Evolutionary conservation across 1,139 yeast genomes (phyloP), one percentile per base, ranked within the genome.

Genomic region (Suhomyces panamericanus): DNA sequence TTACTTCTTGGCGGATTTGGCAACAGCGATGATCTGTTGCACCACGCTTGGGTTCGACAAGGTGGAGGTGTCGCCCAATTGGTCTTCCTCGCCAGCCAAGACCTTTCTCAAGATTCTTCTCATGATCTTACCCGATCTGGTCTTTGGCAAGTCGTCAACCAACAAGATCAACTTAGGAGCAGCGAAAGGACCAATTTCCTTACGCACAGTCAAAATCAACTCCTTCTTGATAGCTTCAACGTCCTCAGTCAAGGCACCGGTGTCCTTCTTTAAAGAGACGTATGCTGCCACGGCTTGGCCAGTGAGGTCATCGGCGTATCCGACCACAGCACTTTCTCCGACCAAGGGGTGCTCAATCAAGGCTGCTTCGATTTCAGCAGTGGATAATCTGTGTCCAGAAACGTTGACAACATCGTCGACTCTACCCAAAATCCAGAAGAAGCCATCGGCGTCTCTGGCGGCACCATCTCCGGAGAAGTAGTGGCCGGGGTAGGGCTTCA

Each of bases 381-480:
- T 85, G 10, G 90, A 84, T 56, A 85, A 73, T 62, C 93, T 72
- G 66, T 85, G 93, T 39, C 91, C 93, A 35, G 88, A 82, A 31
- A 85, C 91, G 58, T 85, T 85, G 43, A 85, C 91, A 44, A 85
- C 93, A 63, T 85, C 93, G 60, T 85, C 93, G 46, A 85, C 91
- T 67, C 93, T 77, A 54, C 93, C 93, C 61, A 83, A 70, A 54
- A 85, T 85, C 91, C 91, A 85, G 68, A 72, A 83, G 68, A 80
- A 85, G 2, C 91, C 91, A 59, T 85, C 90, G 46, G 70, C 67
- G 62, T 85, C 93, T 59, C 90, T 78, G 12, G 89, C 90, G 33
- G 89, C 90, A 66, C 91, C 91, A 63, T 85, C 93, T 53, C 93
- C 93, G 2, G 88, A 79, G 67, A 85, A 85, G 65, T 84, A 85